Percentiles rank a stretch among this genome's conserved stretches.
phyloP scores from a whole-genome alignment of 345 rosid genomes.

The Citrus hindsii region DNA sequence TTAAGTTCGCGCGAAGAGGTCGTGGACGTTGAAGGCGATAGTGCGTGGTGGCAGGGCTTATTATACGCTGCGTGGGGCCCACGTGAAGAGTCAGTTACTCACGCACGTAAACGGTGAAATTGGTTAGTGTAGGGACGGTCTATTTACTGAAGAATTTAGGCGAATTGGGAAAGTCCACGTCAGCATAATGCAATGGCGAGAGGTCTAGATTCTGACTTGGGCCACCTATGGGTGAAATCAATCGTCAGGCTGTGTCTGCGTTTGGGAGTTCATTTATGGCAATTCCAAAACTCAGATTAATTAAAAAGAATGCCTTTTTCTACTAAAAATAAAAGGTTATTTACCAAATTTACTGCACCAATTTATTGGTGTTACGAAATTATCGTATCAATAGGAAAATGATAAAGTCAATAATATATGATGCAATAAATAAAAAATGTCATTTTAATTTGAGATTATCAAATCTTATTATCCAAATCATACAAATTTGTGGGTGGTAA shows the following conservation, averaged over 20 bases:
- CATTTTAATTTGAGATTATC: not conserved
- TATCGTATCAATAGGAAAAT: no score
- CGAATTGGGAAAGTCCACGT: not conserved
- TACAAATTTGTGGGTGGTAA: no score
- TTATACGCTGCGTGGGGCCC: constrained; percentile 27
- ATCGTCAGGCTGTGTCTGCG: no score
- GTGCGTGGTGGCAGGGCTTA: constrained; percentile 8
- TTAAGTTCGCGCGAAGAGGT: constrained; percentile 18
- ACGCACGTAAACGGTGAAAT: not conserved
- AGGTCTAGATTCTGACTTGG: not conserved
- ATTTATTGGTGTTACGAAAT: no score
- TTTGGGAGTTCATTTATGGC: not conserved
- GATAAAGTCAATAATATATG: no score
- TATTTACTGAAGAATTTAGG: not conserved
- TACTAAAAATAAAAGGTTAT: no score
- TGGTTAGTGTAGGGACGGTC: not conserved
- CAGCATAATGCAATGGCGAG: not conserved
- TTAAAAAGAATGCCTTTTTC: no score
- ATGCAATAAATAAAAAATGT: no score
- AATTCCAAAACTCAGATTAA: not conserved
- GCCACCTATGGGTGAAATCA: no score
- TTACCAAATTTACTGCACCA: not conserved
- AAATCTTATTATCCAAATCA: no score
- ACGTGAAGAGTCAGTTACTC: constrained; percentile 17
- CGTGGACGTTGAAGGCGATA: constrained; percentile 28